Base-by-base conservation (phyloP, 352 stramenopile species). In the Globisporangium paddicum region DNA sequence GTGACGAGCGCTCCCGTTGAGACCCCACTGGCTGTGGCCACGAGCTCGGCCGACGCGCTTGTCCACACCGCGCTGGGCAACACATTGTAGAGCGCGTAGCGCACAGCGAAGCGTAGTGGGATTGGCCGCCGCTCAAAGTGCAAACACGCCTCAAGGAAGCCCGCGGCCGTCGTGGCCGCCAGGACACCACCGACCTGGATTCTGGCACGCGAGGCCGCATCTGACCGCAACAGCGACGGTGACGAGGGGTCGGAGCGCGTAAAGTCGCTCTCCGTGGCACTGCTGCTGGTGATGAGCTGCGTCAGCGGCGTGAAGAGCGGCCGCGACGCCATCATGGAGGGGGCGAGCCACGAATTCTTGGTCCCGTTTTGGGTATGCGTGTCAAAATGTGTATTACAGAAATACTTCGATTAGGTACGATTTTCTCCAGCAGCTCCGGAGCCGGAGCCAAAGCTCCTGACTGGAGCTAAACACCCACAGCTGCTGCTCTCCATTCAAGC, bases 91-190 rank as follows among this genome's bases (percentile, higher is more conserved):
- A 71, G 45, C 18, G 84, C 84, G 41, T 81, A 91, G 30, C 47
- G 55, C 6, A 82, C 47, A 13, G 84, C 84, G 42, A 91, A 89
- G 2, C 72, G 77, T 55, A 93, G 59, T 13, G 84, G 84, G 41
- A 93, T 82, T 5, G 84, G 84, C 1, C 75, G 72, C 2, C 69
- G 74, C 45, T 80, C 68, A 18, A 90, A 51, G 52, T 73, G 67
- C 18, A 87, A 32, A 51, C 79, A 93, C 19, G 64, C 81, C 62
- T 93, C 84, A 2, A 71, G 63, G 52, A 93, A 93, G 30, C 79
- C 79, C 16, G 86, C 47, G 3, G 71, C 55, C 10, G 85, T 67
- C 8, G 77, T 87, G 26, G 67, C 40, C 16, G 54, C 38, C 16
- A 69, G 9, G 1, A 63, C 63, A 7, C 57, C 50, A 18, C 64